A percentile compares a stretch with the other conserved stretches of the same genome.
These are phyloP conservation scores for Cystobasidium slooffiae DNA, from an alignment of 1,284 basidiomycete genomes.

Conservation along the genomic window DNA sequence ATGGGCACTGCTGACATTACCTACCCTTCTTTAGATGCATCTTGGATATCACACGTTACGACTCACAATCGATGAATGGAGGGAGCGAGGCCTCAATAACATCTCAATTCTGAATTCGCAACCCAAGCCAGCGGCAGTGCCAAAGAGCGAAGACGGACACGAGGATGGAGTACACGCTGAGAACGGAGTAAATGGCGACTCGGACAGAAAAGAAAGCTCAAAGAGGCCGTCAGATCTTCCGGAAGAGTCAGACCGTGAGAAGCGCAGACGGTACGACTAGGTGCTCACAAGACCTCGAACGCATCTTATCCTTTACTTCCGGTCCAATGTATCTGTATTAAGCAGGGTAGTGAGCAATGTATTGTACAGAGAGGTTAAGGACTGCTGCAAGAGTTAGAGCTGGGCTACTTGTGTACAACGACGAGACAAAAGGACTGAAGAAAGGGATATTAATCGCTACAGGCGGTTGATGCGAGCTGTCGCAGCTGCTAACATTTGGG, in stretches of 20 bases:
- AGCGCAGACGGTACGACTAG: constrained; percentile 44
- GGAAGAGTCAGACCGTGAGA: constrained; percentile 38
- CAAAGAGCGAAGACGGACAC: constrained; percentile 28
- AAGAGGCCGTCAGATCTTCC: constrained; percentile 23
- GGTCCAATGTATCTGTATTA: neutral
- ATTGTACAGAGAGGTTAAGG: neutral
- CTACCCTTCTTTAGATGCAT: constrained; percentile 76
- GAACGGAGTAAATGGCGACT: constrained; percentile 16
- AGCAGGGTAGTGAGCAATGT: constrained; percentile 7
- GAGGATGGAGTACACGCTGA: constrained; percentile 6
- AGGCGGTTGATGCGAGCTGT: too few species aligned
- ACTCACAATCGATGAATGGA: constrained; percentile 80
- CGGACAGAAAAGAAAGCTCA: constrained; percentile 3
- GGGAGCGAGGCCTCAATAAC: constrained; percentile 46
- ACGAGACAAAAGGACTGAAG: neutral
- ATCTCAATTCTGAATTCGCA: constrained; percentile 20
- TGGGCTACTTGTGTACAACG: neutral
- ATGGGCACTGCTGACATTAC: constrained; percentile 5
- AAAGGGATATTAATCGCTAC: neutral
- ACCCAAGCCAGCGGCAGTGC: neutral
- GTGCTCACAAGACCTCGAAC: neutral
- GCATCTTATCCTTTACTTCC: neutral
- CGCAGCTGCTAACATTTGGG: too few species aligned
- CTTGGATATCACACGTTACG: constrained; percentile 96
- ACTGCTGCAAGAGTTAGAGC: neutral